These are phyloP conservation scores for Cucurbita argyrosperma DNA, from an alignment of 306 rosid genomes.

Conservation along the genomic window DNA sequence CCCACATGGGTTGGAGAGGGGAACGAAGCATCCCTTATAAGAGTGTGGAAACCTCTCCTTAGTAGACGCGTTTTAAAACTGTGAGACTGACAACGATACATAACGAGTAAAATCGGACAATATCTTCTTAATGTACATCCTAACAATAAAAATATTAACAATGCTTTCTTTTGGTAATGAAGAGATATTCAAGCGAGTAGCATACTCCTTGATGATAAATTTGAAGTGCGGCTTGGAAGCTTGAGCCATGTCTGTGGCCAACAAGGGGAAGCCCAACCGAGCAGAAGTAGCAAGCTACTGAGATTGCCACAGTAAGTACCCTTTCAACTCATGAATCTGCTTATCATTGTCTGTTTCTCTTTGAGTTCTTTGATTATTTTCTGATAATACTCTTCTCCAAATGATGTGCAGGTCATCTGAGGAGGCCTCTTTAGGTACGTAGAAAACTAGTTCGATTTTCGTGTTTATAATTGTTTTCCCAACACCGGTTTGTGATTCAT, in stretches of 20 bases:
- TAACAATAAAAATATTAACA: constrained; percentile 14
- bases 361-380: background rate
- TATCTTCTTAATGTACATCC: background rate
- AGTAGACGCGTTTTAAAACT: no score
- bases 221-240: constrained; percentile 92
- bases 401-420: constrained; percentile 52
- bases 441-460: constrained; percentile 8
- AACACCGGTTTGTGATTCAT: background rate
- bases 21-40: no score
- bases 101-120: no score
- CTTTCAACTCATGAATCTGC: background rate
- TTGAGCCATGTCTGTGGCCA: constrained; percentile 58
- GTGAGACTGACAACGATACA: no score
- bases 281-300: constrained; percentile 59
- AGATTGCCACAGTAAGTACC: constrained; percentile 48
- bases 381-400: background rate
- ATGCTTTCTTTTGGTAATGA: constrained; percentile 13
- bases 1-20: no score
- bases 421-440: constrained; percentile 65
- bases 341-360: background rate
- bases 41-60: no score
- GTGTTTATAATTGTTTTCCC: background rate
- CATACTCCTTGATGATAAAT: constrained; percentile 86
- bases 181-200: constrained; percentile 97
- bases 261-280: constrained; percentile 82